Conservation (phyloP, 306 rosid genomes). For the Gleditsia sinensis region DNA sequence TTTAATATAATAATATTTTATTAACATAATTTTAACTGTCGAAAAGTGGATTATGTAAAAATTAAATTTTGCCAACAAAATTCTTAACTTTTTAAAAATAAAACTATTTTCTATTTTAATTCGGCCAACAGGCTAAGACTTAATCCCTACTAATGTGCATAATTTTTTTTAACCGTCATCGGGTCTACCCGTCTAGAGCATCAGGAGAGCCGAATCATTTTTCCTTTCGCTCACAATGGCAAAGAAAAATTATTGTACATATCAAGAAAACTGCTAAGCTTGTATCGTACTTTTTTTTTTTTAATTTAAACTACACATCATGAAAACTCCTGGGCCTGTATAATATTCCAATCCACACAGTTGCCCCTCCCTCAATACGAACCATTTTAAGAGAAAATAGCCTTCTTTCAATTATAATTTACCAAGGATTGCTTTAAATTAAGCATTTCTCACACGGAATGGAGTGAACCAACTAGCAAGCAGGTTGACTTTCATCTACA, state of each 20-base stretch:
- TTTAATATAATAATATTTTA: too few relatives aligned
- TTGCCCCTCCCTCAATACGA: conserved; percentile 33
- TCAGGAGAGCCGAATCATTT: neutral
- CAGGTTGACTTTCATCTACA: conserved; percentile 31
- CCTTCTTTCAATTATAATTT: conserved; percentile 31
- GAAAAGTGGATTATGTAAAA: too few relatives aligned
- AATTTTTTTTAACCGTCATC: neutral
- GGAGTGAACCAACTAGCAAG: conserved; percentile 27
- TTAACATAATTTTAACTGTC: too few relatives aligned
- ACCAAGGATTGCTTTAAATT: neutral
- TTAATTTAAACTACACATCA: conserved; percentile 28
- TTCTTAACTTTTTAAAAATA: too few relatives aligned
- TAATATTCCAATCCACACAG: conserved; percentile 30
- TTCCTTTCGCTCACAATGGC: neutral
- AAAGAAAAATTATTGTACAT: conserved; percentile 25
- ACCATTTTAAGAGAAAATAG: conserved; percentile 24
- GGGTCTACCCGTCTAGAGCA: neutral
- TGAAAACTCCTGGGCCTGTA: conserved; percentile 12
- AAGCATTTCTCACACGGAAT: conserved; percentile 23
- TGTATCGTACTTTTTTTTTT: too few relatives aligned
- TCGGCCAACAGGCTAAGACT: too few relatives aligned
- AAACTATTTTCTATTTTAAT: too few relatives aligned
- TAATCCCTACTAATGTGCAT: too few relatives aligned
- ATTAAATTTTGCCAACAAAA: too few relatives aligned
- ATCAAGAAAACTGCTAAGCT: conserved; percentile 18